These are phyloP conservation scores for Pseudogymnoascus sp. DNA, from an alignment of 2,329 filamentous ascomycete genomes.

Conservation along the genomic window DNA sequence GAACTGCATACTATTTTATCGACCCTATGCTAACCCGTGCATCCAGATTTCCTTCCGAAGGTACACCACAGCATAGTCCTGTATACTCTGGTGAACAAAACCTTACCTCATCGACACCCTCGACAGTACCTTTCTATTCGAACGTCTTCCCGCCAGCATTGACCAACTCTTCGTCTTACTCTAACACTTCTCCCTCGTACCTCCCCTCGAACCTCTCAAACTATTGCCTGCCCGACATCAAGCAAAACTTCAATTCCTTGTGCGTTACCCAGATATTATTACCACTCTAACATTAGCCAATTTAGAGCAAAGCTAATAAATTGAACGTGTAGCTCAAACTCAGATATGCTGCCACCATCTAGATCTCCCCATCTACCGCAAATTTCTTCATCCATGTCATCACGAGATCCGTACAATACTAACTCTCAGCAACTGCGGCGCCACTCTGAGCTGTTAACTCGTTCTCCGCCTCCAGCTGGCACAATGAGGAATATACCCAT, in stretches of 20 bases:
- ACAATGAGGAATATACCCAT: slow-evolving; percentile 23
- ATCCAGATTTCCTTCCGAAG: slow-evolving; percentile 4
- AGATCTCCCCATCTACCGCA: slow-evolving; percentile 26
- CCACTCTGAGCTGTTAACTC: slow-evolving; percentile 23
- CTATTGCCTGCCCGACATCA: slow-evolving; percentile 28
- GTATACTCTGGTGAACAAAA: slow-evolving; percentile 26
- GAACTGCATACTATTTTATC: neutral
- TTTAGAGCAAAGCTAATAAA: neutral
- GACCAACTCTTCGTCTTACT: slow-evolving; percentile 25
- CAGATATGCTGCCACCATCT: slow-evolving; percentile 26
- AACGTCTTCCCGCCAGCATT: slow-evolving; percentile 24
- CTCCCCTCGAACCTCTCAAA: slow-evolving; percentile 20
- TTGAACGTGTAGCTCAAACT: slow-evolving; percentile 8
- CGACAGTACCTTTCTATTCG: slow-evolving; percentile 23
- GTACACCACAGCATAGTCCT: slow-evolving; percentile 21
- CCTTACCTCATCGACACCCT: slow-evolving; percentile 22
- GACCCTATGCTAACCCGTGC: slow-evolving; percentile 1
- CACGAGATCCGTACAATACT: slow-evolving; percentile 26
- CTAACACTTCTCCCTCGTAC: slow-evolving; percentile 23
- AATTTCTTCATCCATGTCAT: slow-evolving; percentile 22
- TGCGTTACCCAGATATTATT: neutral
- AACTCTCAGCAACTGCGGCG: slow-evolving; percentile 23
- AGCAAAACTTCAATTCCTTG: slow-evolving; percentile 21
- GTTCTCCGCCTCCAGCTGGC: slow-evolving; percentile 26
- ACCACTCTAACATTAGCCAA: neutral